These are phyloP conservation scores for Atkinsonella texensis DNA, from an alignment of 2,329 filamentous ascomycete species.

Conservation along the genomic window DNA sequence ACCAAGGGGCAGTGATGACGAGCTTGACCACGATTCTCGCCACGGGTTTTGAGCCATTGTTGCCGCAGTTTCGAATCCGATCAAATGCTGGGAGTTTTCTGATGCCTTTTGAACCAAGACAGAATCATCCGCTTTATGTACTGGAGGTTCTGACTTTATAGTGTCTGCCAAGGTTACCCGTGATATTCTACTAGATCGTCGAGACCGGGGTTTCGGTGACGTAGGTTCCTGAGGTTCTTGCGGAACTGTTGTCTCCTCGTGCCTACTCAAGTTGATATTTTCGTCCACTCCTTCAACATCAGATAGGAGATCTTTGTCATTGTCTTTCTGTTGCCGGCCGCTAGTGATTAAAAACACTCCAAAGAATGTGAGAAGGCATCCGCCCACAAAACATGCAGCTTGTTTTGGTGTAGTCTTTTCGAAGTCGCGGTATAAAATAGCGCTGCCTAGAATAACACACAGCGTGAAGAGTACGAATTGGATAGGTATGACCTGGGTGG, in stretches of 20 bases:
- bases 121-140: slow-evolving; percentile 24
- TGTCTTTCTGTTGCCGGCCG: slow-evolving; percentile 51
- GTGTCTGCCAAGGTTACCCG: slow-evolving; percentile 31
- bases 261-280: slow-evolving; percentile 46
- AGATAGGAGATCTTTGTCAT: slow-evolving; percentile 43
- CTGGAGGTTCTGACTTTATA: slow-evolving; percentile 24
- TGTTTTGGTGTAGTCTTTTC: slow-evolving; percentile 65
- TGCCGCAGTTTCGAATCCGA: slow-evolving; percentile 24
- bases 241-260: slow-evolving; percentile 24
- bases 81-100: slow-evolving; percentile 19
- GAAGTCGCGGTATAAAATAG: slow-evolving; percentile 88
- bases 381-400: slow-evolving; percentile 75
- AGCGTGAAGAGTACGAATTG: slow-evolving; percentile 96
- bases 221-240: slow-evolving; percentile 10
- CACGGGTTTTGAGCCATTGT: slow-evolving; percentile 32
- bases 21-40: slow-evolving; percentile 23
- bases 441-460: slow-evolving; percentile 88
- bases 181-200: slow-evolving; percentile 36
- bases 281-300: slow-evolving; percentile 51
- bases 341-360: slow-evolving; percentile 97
- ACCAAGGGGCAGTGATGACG: slow-evolving; percentile 20
- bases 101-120: slow-evolving; percentile 22
- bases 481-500: slow-evolving; percentile 93
- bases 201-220: slow-evolving; percentile 23
- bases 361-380: slow-evolving; percentile 84